Evolutionary conservation across 768 basidiomycete genomes (phyloP).

Genomic region (Floccularia luteovirens): DNA sequence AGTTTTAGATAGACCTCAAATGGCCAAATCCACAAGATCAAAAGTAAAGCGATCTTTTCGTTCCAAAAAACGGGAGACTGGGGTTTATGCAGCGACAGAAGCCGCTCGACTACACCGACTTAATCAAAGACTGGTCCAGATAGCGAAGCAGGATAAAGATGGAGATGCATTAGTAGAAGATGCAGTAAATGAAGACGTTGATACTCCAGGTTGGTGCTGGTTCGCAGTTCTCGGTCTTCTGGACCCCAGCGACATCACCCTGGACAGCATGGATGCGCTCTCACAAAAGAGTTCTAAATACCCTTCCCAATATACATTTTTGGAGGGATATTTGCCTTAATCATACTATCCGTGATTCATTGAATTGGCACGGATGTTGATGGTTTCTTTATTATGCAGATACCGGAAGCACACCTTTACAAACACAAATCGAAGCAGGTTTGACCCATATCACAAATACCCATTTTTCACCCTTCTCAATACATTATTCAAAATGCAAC

Average conservation of each 20-base stretch:
- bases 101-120: conserved; percentile 73
- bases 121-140: conserved; percentile 51
- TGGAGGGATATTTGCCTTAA: no score
- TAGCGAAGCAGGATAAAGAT: conserved; percentile 32
- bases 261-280: conserved; percentile 36
- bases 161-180: conserved; percentile 24
- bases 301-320: no score
- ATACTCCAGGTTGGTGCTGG: conserved; percentile 62
- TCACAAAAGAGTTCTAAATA: no score
- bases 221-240: conserved; percentile 48
- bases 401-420: conserved; percentile 18
- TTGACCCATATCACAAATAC: conserved; percentile 10
- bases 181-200: conserved; percentile 24
- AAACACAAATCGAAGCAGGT: conserved; percentile 25
- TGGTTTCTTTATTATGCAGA: conserved; percentile 23
- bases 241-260: conserved; percentile 50
- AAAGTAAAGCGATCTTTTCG: conserved; percentile 78
- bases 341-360: conserved; percentile 4
- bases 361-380: conserved; percentile 23
- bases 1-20: conserved; percentile 16
- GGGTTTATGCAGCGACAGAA: conserved; percentile 70
- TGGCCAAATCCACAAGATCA: conserved; percentile 82
- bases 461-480: no score
- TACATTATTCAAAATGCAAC: no score
- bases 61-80: conserved; percentile 65